A percentile compares a stretch with the other conserved stretches of the same genome.
These are phyloP conservation scores for Elsinoe batatas DNA, from an alignment of 2,329 filamentous ascomycete genomes.

Conservation along the genomic window DNA sequence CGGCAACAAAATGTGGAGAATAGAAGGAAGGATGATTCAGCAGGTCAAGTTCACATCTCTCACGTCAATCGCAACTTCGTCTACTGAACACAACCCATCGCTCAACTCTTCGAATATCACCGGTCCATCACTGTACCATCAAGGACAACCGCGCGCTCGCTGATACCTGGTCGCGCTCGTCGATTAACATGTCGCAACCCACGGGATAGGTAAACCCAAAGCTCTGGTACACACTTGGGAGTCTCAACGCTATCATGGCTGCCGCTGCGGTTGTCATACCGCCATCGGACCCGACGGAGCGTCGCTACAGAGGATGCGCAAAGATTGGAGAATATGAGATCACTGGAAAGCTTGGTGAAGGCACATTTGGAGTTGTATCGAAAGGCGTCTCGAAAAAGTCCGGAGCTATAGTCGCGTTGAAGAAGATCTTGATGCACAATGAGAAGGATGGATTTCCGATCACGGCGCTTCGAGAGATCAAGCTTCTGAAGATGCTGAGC, in stretches of 20 bases:
- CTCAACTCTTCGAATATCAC: not conserved
- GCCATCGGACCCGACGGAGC: slow-evolving; percentile 38
- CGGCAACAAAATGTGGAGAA: not conserved
- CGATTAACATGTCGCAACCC: slow-evolving; percentile 3
- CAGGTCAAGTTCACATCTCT: not conserved
- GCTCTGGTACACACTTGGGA: not conserved
- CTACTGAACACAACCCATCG: not conserved
- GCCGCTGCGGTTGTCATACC: slow-evolving; percentile 1
- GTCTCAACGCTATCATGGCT: slow-evolving; percentile 6
- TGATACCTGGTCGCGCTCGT: not conserved
- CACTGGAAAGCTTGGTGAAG: slow-evolving; percentile 73
- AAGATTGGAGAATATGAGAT: slow-evolving; percentile 72
- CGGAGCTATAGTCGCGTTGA: slow-evolving; percentile 71
- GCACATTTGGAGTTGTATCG: slow-evolving; percentile 94
- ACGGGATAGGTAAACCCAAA: not conserved
- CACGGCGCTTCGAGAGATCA: slow-evolving; percentile 92
- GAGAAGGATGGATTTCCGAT: slow-evolving; percentile 99
- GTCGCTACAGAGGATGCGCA: slow-evolving; percentile 73
- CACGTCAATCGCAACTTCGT: not conserved
- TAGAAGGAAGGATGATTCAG: not conserved
- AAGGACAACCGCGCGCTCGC: not conserved
- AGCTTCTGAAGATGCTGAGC: slow-evolving; percentile 88
- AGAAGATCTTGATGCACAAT: slow-evolving; percentile 99
- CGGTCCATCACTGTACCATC: not conserved
- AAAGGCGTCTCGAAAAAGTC: slow-evolving; percentile 71